Base-by-base conservation (phyloP, 2,329 filamentous ascomycete genomes). In the Sclerotinia nivalis region DNA sequence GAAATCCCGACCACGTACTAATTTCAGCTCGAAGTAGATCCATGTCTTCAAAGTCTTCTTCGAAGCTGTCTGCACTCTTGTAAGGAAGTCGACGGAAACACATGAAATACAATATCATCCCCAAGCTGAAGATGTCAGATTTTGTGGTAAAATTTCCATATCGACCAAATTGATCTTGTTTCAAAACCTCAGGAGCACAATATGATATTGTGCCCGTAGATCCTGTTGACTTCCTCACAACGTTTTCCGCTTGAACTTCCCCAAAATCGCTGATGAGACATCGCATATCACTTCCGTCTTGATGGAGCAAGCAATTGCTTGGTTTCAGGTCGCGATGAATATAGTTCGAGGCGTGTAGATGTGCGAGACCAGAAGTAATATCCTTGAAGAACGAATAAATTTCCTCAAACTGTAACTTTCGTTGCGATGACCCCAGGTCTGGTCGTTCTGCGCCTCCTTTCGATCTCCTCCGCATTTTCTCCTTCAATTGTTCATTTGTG, bases 71-170 rank as follows among this genome's bases (percentile, higher is more conserved):
- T 66, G 94, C 93, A 75, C 91, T 92, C 34, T 82, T 84, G 78
- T 98, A 99, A 0, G 96, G 96, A 15, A 99, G 85, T 60, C 90
- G 87, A 1, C 91, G 93, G 78, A 99, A 99, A 79, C 96, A 99
- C 85, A 99, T 91, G 78, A 99, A 99, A 80, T 98, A 97, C 4
- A 99, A 85, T 69, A 98, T 98, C 95, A 99, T 97, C 62, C 96
- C 96, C 0, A 99, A 83, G 0, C 94, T 97, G 80, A 99, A 99
- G n/a, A 99, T 91, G 77, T 99, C 96, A 0, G 94, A 97, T 78
- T 98, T 99, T 37, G 93, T 94, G 0, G 93, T 97, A 77, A 99
- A 99, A 78, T 98, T 97, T 10, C 92, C 93, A 75, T 92, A 95
- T 0, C 86, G 86, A 0, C 95, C 95, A 40, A 84, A 84, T 0